Evolutionary conservation across 2,329 filamentous ascomycete genomes (phyloP).

Genomic region (Xylariaceae sp.): DNA sequence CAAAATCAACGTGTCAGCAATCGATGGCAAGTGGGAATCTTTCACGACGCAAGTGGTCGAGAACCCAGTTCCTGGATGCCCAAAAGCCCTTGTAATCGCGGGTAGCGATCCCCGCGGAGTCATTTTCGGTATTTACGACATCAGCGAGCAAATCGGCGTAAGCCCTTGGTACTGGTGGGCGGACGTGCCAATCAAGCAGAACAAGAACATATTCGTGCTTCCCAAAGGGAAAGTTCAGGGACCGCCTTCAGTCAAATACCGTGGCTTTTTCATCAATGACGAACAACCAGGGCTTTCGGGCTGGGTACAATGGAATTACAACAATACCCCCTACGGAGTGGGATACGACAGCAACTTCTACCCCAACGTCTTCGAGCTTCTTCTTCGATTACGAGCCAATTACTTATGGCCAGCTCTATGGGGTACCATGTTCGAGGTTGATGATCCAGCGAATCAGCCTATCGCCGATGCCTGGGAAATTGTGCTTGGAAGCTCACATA

Average conservation of each 20-base stretch:
- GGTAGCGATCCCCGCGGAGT: conserved; percentile 57
- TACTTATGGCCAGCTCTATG: conserved; percentile 74
- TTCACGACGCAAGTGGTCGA: conserved; percentile 60
- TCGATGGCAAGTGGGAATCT: conserved; percentile 67
- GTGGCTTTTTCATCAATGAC: conserved; percentile 70
- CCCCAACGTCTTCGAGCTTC: conserved; percentile 65
- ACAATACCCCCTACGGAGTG: conserved; percentile 43
- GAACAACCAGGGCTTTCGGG: conserved; percentile 66
- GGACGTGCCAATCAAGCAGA: conserved; percentile 54
- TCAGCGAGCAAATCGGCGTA: conserved; percentile 72
- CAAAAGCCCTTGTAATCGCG: conserved; percentile 63
- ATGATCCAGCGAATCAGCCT: conserved; percentile 66
- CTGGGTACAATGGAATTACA: conserved; percentile 53
- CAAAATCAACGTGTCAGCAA: conserved; percentile 55
- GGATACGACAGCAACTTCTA: conserved; percentile 64
- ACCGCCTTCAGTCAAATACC: conserved; percentile 63
- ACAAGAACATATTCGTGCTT: conserved; percentile 54
- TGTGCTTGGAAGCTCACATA: conserved; percentile 71
- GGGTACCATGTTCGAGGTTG: conserved; percentile 69
- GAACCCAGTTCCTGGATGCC: conserved; percentile 54
- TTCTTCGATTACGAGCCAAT: conserved; percentile 68
- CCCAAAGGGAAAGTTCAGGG: conserved; percentile 54
- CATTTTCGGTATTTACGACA: conserved; percentile 68
- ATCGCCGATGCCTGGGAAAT: conserved; percentile 72
- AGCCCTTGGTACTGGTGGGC: conserved; percentile 70